Base-by-base conservation (phyloP, 768 basidiomycete genomes). In the Trametes meyenii region DNA sequence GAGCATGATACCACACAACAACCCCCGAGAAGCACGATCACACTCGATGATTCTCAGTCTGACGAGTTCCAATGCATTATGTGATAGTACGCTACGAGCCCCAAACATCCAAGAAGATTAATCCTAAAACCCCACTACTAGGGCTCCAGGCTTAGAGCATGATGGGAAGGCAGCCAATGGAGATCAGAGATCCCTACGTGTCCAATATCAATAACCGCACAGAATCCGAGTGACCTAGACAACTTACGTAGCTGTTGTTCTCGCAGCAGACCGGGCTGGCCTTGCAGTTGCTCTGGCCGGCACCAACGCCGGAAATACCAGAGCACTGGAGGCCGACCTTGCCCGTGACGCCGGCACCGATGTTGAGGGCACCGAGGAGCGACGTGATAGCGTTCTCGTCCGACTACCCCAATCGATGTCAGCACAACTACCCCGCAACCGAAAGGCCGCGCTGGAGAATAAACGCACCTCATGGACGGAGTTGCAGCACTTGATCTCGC, bases 281-380 rank as follows among this genome's bases (percentile, higher is more conserved):
- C 35, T 45, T 17, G 65, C 69, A 70, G 0, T 49, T 24, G 24
- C 12, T 26, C 36, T 55, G 58, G 24, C 68, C 66, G 8, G 55
- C 60, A 24, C 66, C 68, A 13, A 69, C 57, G 33, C 62, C 63
- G 16, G 60, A 57, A 56, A 72, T 66, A 23, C 67, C 67, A 38
- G 67, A 65, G 65, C 71, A 72, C 48, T 57, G 51, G 24, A 70
- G 44, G 26, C 71, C 71, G 23, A 72, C 53, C 36, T 66, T 35
- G 50, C 61, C 71, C 24, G 66, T 62, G 26, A 69, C 8, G 45
- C 48, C 56, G 6, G n/a, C n/a, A n/a, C 49, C 21, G 14, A 62
- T 33, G 39, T 66, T 66, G 51, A 71, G 42, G 21, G 66, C 58
- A 6, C 66, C 62, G 21, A 72, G 60, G 16, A 70, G 62, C 5